Evolutionary conservation across 2,329 filamentous ascomycete genomes (phyloP).

Genomic region (Plenodomus lindquistii): DNA sequence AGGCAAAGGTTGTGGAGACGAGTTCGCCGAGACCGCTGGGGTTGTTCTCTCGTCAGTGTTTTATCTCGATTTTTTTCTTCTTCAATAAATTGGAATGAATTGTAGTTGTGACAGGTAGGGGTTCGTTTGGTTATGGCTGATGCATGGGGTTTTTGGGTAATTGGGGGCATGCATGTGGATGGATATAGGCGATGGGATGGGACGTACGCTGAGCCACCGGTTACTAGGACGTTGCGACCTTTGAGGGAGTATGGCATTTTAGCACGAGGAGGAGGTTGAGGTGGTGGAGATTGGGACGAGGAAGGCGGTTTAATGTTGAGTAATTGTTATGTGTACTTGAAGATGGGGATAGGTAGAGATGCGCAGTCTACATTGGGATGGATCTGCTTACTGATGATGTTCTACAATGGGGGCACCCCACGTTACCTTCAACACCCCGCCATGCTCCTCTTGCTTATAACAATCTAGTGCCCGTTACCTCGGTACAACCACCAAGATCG

Average conservation of each 20-base stretch:
- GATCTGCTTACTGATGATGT: background rate
- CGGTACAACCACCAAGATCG: background rate
- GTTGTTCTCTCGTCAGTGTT: no score
- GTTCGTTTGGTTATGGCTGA: no score
- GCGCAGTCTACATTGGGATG: no score
- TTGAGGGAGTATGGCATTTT: constrained; percentile 66
- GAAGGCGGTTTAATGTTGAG: no score
- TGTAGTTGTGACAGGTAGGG: no score
- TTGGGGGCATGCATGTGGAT: background rate
- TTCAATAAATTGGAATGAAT: no score
- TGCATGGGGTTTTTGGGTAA: background rate
- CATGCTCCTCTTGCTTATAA: background rate
- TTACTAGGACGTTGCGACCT: constrained; percentile 65
- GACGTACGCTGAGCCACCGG: constrained; percentile 64
- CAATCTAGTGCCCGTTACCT: constrained; percentile 1
- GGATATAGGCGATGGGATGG: background rate
- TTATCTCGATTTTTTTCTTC: no score
- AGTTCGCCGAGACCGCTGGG: constrained; percentile 74
- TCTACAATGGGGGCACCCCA: background rate
- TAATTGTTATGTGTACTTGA: no score
- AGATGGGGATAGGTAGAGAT: background rate
- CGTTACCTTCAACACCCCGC: background rate
- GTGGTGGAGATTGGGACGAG: no score
- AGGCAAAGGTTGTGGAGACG: constrained; percentile 68
- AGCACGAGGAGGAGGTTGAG: no score